Conservation (phyloP, 495 filamentous ascomycete genomes). For the Tuber microsphaerosporum region DNA sequence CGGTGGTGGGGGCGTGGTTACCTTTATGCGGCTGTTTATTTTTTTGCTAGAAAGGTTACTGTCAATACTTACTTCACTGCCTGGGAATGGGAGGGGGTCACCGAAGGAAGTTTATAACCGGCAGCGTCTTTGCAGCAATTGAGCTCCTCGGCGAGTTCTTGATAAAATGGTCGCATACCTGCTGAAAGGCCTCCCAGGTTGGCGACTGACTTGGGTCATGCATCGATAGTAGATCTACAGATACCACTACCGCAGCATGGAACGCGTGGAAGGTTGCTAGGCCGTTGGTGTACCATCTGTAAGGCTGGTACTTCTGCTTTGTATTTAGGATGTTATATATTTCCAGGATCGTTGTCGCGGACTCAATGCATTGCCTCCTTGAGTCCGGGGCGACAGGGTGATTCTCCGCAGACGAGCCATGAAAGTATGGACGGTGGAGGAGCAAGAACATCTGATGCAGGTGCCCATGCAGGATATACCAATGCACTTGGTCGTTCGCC, state of each 20-base stretch:
- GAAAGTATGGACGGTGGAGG: conserved; percentile 45
- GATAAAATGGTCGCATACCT: not conserved
- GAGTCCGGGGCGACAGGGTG: conserved; percentile 19
- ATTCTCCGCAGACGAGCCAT: conserved; percentile 8
- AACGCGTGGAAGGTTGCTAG: conserved; percentile 44
- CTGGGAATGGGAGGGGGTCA: not conserved
- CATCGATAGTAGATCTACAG: not conserved
- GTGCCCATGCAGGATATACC: conserved; percentile 47
- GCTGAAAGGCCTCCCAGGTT: not conserved
- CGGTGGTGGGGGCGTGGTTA: not conserved
- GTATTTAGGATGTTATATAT: conserved; percentile 44
- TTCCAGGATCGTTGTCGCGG: conserved; percentile 43
- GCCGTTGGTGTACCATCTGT: conserved; percentile 47
- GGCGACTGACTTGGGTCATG: not conserved
- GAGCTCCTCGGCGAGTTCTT: not conserved
- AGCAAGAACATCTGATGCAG: conserved; percentile 47
- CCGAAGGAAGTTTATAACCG: not conserved
- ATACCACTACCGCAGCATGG: conserved; percentile 1
- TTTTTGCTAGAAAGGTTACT: not conserved
- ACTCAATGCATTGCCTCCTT: conserved; percentile 44
- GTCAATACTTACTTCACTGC: not conserved
- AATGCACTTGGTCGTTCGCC: conserved; percentile 34
- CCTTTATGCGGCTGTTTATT: not conserved
- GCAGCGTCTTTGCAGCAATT: not conserved
- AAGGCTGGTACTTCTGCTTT: conserved; percentile 42